Evolutionary conservation across 306 rosid species (phyloP), one percentile per base, ranked within the genome.

Genomic region (Spatholobus suberectus): DNA sequence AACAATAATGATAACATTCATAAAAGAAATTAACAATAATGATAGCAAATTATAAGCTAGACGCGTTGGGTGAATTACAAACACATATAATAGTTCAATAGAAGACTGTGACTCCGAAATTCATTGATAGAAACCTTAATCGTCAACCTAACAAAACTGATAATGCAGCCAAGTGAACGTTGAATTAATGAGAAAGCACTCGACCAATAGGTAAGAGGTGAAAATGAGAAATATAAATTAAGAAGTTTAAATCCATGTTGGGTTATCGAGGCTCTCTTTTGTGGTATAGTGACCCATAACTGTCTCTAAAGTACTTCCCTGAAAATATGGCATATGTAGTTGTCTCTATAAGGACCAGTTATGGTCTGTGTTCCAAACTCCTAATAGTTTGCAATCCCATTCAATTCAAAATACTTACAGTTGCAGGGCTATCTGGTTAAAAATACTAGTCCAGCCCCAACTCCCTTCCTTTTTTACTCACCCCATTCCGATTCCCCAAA

Each of bases 231-330:
- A n/a, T n/a, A 71, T 0, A 27, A n/a, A 47, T 49, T 8, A 83
- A 49, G n/a, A 82, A 54, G 49, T 27, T 38, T 43, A 76, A 67
- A 8, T 10, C 38, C 72, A 55, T 43, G 49, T 38, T 70, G 58
- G 67, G 47, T 35, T 70, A 7, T 70, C 5, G 61, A 77, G 78
- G 83, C 47, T 38, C 23, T 78, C 79, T 49, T 59, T 61, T 47
- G 34, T 70, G 38, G 70, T 38, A 10, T 34, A 77, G 51, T 76
- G 65, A 77, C 66, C 32, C 69, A 35, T 61, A 61, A 52, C 37
- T 49, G n/a, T 13, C 41, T 72, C 43, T 70, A 29, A 71, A 57
- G 54, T 49, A 81, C 74, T 71, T 81, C 21, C 8, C 20, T 13
- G 35, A 73, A 34, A 70, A 29, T 24, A 80, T 15, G 72, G 38